Percentiles rank a stretch among this genome's conserved stretches.
These are phyloP conservation scores for Calocybe gangraenosa DNA, from an alignment of 768 basidiomycete species.

Conservation along the genomic window DNA sequence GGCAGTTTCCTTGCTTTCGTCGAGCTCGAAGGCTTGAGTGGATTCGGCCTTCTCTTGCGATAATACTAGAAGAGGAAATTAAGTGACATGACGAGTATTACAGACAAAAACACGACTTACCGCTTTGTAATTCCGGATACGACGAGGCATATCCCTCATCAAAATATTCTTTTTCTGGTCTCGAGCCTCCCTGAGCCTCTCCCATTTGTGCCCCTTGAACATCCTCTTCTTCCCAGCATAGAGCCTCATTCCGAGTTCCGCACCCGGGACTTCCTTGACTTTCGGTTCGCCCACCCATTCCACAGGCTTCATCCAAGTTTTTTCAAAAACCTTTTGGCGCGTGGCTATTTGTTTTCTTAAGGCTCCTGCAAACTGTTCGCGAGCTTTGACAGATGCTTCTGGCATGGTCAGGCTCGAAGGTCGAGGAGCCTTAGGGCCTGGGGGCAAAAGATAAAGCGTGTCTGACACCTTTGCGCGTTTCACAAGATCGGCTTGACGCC, in stretches of 20 bases:
- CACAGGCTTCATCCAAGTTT: constrained; percentile 28
- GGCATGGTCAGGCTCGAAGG: constrained; percentile 2
- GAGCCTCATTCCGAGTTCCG: constrained; percentile 55
- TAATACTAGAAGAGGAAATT: constrained; percentile 31
- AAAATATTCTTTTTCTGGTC: constrained; percentile 47
- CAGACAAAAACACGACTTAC: constrained; percentile 32
- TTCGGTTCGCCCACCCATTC: constrained; percentile 43
- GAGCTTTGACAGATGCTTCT: constrained; percentile 4
- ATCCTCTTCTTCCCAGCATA: constrained; percentile 78
- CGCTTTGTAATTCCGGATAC: constrained; percentile 62
- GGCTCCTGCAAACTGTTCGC: constrained; percentile 5
- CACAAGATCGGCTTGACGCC: constrained; percentile 74
- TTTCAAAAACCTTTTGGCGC: constrained; percentile 9
- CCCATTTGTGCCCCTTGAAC: constrained; percentile 95
- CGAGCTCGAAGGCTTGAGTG: constrained; percentile 49
- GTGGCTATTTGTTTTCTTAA: constrained; percentile 2
- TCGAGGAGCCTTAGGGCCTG: constrained; percentile 50
- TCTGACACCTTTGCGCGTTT: constrained; percentile 60
- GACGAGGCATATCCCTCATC: constrained; percentile 66
- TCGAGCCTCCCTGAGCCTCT: constrained; percentile 50
- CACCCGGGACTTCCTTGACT: constrained; percentile 40
- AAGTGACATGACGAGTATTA: constrained; percentile 1
- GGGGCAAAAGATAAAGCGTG: constrained; percentile 59
- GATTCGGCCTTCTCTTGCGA: constrained; percentile 49
- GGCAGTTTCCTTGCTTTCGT: constrained; percentile 54